These are phyloP conservation scores for Aphanomyces euteiches DNA, from an alignment of 352 stramenopile genomes.

Conservation along the genomic window DNA sequence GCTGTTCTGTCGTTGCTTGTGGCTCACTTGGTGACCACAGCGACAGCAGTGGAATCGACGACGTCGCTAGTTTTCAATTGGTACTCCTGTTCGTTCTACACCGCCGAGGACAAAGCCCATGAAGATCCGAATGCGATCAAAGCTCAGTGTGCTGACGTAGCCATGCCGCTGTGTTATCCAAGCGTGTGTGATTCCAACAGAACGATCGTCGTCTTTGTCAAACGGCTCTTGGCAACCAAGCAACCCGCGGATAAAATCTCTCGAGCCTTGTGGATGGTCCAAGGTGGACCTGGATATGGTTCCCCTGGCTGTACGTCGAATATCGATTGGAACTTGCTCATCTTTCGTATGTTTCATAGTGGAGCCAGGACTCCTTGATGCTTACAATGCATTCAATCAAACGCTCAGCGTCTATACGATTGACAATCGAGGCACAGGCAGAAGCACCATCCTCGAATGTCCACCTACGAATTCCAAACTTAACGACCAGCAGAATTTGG, in stretches of 20 bases:
- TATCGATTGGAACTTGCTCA: background rate
- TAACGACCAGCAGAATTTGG: constrained; percentile 33
- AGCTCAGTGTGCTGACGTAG: constrained; percentile 54
- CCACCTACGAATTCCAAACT: constrained; percentile 11
- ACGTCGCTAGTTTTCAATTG: background rate
- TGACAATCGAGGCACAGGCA: constrained; percentile 44
- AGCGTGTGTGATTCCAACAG: constrained; percentile 57
- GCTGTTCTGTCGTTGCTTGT: background rate
- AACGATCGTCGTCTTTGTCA: constrained; percentile 49
- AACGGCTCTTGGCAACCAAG: constrained; percentile 31
- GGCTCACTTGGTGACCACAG: background rate
- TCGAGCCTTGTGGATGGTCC: constrained; percentile 23
- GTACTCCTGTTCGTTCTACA: constrained; percentile 12
- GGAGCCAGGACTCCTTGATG: constrained; percentile 7
- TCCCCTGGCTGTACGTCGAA: constrained; percentile 17
- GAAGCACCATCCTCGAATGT: constrained; percentile 36
- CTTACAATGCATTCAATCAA: constrained; percentile 14
- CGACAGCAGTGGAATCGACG: too few species aligned
- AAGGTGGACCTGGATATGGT: constrained; percentile 26
- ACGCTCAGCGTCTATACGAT: constrained; percentile 52
- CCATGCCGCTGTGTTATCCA: constrained; percentile 67
- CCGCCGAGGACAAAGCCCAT: constrained; percentile 10
- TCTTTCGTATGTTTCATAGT: background rate
- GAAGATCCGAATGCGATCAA: constrained; percentile 1
- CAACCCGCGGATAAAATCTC: background rate